Conservation (phyloP, 75 land plant species). For the Selaginella moellendorffii region DNA sequence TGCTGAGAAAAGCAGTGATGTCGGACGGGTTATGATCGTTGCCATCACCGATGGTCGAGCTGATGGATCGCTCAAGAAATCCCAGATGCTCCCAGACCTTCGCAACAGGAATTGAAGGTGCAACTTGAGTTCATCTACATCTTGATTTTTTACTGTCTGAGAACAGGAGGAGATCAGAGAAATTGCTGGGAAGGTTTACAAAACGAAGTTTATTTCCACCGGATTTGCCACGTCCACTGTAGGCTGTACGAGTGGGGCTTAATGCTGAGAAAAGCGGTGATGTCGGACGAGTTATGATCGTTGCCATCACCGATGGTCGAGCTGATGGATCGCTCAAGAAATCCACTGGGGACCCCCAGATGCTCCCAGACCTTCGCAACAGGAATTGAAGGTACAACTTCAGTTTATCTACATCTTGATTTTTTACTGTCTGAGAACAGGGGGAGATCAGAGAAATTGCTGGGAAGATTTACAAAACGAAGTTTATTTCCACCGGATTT, state of each 20-base stretch:
- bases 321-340: conserved; percentile 83
- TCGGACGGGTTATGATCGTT: conserved; percentile 95
- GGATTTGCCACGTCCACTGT: too few species aligned
- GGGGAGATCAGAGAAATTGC: conserved; percentile 95
- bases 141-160: too few species aligned
- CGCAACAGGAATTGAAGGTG: conserved; percentile 83
- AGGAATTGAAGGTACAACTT: conserved; percentile 89
- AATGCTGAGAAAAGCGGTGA: conserved; percentile 99
- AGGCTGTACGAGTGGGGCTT: conserved; percentile 95
- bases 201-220: conserved; percentile 90
- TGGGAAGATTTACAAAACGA: conserved; percentile 89
- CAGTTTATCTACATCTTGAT: too few species aligned
- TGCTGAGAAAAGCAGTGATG: conserved; percentile 99
- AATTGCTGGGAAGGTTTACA: conserved; percentile 93
- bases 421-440: conserved; percentile 25
- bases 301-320: conserved; percentile 93
- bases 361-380: conserved; percentile 76
- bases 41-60: conserved; percentile 97
- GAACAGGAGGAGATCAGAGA: conserved; percentile 84
- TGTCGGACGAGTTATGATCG: conserved; percentile 97
- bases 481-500: conserved; percentile 95
- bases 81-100: conserved; percentile 88
- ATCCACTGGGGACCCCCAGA: conserved; percentile 82
- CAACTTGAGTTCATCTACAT: too few species aligned
- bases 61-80: conserved; percentile 75